phyloP scores from a whole-genome alignment of 2,329 filamentous ascomycete genomes.

The Camillea tinctor region DNA sequence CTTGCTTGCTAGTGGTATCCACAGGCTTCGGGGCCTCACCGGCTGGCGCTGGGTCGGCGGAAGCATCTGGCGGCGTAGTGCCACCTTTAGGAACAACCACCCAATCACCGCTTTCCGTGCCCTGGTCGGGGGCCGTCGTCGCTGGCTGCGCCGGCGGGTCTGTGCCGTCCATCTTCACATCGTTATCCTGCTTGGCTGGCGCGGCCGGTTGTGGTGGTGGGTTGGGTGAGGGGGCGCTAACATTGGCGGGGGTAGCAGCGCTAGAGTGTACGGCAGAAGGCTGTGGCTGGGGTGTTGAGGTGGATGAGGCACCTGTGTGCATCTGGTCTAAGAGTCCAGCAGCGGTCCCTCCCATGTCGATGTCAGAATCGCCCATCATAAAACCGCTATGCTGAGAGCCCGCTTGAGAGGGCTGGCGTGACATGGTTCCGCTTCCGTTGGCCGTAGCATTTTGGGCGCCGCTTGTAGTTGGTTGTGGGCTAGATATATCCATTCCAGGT shows the following conservation, averaged over 20 bases:
- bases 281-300: slow-evolving; percentile 60
- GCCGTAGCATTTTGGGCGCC: slow-evolving; percentile 19
- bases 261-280: slow-evolving; percentile 56
- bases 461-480: slow-evolving; percentile 11
- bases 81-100: slow-evolving; percentile 69
- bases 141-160: slow-evolving; percentile 38
- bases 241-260: slow-evolving; percentile 55
- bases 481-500: slow-evolving; percentile 31
- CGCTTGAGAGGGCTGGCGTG: slow-evolving; percentile 53
- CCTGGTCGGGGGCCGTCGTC: slow-evolving; percentile 48
- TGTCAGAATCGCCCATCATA: slow-evolving; percentile 58
- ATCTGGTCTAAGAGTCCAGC: slow-evolving; percentile 68
- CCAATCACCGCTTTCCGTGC: slow-evolving; percentile 64
- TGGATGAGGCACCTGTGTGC: slow-evolving; percentile 59
- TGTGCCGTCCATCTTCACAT: slow-evolving; percentile 58
- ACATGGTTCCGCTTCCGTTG: slow-evolving; percentile 37
- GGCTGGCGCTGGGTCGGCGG: slow-evolving; percentile 18
- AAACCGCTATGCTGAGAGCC: slow-evolving; percentile 56
- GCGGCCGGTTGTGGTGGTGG: slow-evolving; percentile 22
- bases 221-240: slow-evolving; percentile 46
- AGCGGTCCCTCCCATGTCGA: slow-evolving; percentile 64
- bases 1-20: slow-evolving; percentile 34
- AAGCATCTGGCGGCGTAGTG: slow-evolving; percentile 41
- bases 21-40: slow-evolving; percentile 22
- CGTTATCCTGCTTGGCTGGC: slow-evolving; percentile 25